Percentiles rank a stretch among this genome's conserved stretches.
These are phyloP conservation scores for Senna siamea DNA, from an alignment of 306 rosid species.

Conservation along the genomic window DNA sequence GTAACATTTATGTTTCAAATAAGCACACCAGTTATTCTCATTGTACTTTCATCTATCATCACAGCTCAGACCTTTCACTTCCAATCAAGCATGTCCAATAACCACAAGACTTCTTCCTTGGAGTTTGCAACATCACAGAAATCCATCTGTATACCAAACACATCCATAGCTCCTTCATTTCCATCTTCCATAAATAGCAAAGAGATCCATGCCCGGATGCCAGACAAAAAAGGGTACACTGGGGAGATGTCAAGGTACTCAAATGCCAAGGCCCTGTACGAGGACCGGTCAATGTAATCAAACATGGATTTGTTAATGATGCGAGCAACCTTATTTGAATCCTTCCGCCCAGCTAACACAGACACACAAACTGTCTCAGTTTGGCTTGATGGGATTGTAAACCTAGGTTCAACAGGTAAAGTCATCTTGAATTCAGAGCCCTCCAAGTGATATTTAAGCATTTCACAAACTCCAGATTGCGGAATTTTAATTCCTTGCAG, in stretches of 20 bases:
- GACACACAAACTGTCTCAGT: slow-evolving; percentile 75
- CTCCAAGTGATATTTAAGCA: slow-evolving; percentile 65
- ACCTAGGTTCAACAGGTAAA: slow-evolving; percentile 72
- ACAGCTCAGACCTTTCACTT: slow-evolving; percentile 54
- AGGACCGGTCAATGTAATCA: slow-evolving; percentile 77
- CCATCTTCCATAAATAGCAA: slow-evolving; percentile 83
- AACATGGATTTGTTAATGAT: slow-evolving; percentile 69
- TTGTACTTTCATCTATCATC: slow-evolving; percentile 12
- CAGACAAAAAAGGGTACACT: slow-evolving; percentile 67
- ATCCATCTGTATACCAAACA: slow-evolving; percentile 93
- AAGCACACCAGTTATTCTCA: slow-evolving; percentile 27
- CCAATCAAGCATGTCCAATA: slow-evolving; percentile 96
- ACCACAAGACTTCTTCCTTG: slow-evolving; percentile 88
- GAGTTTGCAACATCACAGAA: slow-evolving; percentile 90
- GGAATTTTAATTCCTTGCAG: slow-evolving; percentile 57
- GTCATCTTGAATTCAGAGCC: slow-evolving; percentile 83
- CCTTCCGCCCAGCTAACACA: slow-evolving; percentile 83
- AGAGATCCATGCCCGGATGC: slow-evolving; percentile 90
- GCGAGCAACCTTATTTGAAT: slow-evolving; percentile 76
- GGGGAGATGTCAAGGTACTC: slow-evolving; percentile 91
- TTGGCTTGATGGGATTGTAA: slow-evolving; percentile 67
- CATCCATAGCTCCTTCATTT: slow-evolving; percentile 70
- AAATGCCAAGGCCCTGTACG: slow-evolving; percentile 80
- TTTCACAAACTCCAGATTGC: slow-evolving; percentile 57
- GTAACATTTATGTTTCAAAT: slow-evolving; percentile 14